Conservation (phyloP, 352 stramenopile species). For the Globisporangium irregulare region DNA sequence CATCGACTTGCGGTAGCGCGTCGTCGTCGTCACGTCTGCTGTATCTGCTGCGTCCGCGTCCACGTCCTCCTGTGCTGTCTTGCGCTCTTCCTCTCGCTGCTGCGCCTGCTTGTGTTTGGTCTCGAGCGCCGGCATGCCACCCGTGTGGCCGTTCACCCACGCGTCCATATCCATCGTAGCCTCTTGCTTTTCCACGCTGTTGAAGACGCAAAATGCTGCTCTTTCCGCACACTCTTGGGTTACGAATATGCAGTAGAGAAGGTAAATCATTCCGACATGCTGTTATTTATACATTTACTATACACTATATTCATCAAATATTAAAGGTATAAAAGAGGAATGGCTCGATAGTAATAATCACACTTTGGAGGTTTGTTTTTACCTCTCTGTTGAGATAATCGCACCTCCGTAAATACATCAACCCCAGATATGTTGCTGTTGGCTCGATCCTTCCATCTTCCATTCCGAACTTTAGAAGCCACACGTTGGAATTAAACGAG, state of each 20-base stretch:
- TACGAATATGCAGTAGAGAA: neutral
- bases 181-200: slow-evolving; percentile 3
- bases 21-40: neutral
- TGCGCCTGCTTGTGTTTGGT: neutral
- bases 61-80: neutral
- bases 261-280: neutral
- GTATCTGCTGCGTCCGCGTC: slow-evolving; percentile 18
- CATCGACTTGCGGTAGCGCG: slow-evolving; percentile 20
- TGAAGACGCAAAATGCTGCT: slow-evolving; percentile 4
- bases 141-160: slow-evolving; percentile 10
- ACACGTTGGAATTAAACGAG: slow-evolving; percentile 4
- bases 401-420: neutral
- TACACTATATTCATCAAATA: too few relatives aligned
- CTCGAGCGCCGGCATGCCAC: too few relatives aligned
- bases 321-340: neutral
- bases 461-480: slow-evolving; percentile 7
- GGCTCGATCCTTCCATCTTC: slow-evolving; percentile 2
- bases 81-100: neutral
- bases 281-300: neutral
- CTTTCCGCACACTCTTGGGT: slow-evolving; percentile 3
- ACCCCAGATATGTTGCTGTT: neutral
- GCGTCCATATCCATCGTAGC: slow-evolving; percentile 15
- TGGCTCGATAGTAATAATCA: neutral
- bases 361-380: neutral
- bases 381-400: neutral